Evolutionary conservation across 2,329 filamentous ascomycete species (phyloP), one percentile per base, ranked within the genome.

Genomic region (Cladophialophora exuberans): DNA sequence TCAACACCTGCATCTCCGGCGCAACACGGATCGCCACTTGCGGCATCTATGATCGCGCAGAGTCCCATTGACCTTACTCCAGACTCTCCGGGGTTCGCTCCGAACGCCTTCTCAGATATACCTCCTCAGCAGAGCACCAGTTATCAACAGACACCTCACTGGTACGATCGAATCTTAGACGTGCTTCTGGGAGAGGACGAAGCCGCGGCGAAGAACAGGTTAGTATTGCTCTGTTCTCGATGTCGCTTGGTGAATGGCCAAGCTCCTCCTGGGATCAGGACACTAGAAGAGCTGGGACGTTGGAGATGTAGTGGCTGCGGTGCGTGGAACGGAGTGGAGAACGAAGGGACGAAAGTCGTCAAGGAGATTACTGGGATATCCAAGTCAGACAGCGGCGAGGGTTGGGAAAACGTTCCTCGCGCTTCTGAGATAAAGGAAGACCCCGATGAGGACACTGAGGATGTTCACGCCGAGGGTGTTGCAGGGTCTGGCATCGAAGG

Each of bases 121-220:
- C 64, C 65, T 42, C 61, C 65, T 3, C 62, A 67, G 54, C 7
- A 61, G 54, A 41, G 63, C 57, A 56, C 56, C 69, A 52, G 49
- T 26, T 71, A 73, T 22, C 65, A 69, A 38, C 69, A 73, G 46
- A 66, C 69, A 62, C 76, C 84, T 13, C 86, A 88, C 67, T 99
- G 94, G 94, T 99, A 97, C 72, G 94, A 99, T 70, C 85, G 93
- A 52, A 85, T 99, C 49, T 79, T 99, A 54, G 94, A 99, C 67
- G 83, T 96, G 0, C 83, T 99, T 22, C 81, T 99, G 0, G 94
- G 94, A 45, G 94, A 99, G 68, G 94, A 99, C 66, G 94, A 99
- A 73, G 95, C 89, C 3, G 85, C 89, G 10, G 84, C 93, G 2
- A 95, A 91, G 76, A 97, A 97, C 71, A 85, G 94, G 15, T 84